Percentiles rank a stretch among this genome's conserved stretches.
These are phyloP conservation scores for Trichosporon faecale DNA, from an alignment of 1,284 basidiomycete species.

Conservation along the genomic window DNA sequence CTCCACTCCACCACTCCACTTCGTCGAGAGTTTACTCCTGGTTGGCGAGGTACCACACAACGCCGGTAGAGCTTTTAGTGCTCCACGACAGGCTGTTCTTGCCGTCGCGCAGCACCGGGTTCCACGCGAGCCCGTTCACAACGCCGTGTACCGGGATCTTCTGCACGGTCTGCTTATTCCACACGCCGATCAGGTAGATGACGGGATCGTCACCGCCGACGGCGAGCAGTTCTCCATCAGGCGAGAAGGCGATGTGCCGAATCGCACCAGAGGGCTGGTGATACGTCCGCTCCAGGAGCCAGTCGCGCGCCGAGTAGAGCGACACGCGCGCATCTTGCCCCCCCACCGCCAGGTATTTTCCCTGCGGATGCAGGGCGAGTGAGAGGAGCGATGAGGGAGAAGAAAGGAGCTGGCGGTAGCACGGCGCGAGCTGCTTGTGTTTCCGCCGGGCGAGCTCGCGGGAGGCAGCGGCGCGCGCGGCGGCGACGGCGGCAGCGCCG, in stretches of 20 bases:
- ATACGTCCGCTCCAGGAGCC: slow-evolving; percentile 41
- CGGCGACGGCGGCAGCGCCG: slow-evolving; percentile 12
- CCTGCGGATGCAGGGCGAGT: slow-evolving; percentile 36
- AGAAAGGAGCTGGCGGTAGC: slow-evolving; percentile 31
- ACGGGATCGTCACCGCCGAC: slow-evolving; percentile 41
- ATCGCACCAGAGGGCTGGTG: slow-evolving; percentile 40
- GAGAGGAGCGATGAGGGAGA: slow-evolving; percentile 30
- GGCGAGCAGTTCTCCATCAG: slow-evolving; percentile 45
- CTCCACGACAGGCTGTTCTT: slow-evolving; percentile 41
- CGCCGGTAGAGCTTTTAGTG: slow-evolving; percentile 27
- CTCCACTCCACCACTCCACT: not conserved
- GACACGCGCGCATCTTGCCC: slow-evolving; percentile 45
- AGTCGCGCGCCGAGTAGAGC: slow-evolving; percentile 37
- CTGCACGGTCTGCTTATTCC: slow-evolving; percentile 30
- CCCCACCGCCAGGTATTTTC: slow-evolving; percentile 39
- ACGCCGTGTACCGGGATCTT: slow-evolving; percentile 31
- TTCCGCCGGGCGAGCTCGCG: slow-evolving; percentile 23
- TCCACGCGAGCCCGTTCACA: slow-evolving; percentile 40
- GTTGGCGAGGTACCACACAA: slow-evolving; percentile 36
- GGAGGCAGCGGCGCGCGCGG: slow-evolving; percentile 15
- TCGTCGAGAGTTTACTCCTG: slow-evolving; percentile 28
- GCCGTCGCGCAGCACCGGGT: slow-evolving; percentile 26
- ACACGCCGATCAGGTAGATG: slow-evolving; percentile 39
- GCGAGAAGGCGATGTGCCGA: slow-evolving; percentile 39
- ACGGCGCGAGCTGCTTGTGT: slow-evolving; percentile 32